A percentile compares a stretch with the other conserved stretches of the same genome.
These are phyloP conservation scores for Sicyos edulis DNA, from an alignment of 306 rosid species.

Conservation along the genomic window DNA sequence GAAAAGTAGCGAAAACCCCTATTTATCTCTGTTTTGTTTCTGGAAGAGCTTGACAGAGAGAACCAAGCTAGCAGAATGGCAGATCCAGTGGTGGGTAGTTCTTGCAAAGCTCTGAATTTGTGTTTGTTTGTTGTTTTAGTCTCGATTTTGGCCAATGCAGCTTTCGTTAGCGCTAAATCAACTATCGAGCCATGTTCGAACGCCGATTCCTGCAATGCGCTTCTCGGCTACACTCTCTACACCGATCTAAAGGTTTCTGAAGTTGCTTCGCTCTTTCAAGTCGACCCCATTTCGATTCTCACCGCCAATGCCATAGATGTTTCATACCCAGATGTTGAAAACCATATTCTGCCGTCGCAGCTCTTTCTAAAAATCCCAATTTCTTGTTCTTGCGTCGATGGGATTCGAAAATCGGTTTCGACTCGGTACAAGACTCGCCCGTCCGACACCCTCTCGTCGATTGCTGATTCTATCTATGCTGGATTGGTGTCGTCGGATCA, in stretches of 20 bases:
- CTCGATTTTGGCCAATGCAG: conserved; percentile 24
- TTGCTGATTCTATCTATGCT: conserved; percentile 65
- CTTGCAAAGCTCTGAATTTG: conserved; percentile 17
- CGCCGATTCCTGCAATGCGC: conserved; percentile 75
- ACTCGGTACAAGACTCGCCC: conserved; percentile 75
- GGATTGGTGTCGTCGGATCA: conserved; percentile 93
- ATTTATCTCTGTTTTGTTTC: not conserved
- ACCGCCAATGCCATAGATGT: conserved; percentile 89
- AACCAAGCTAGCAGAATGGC: conserved; percentile 27
- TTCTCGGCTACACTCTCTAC: conserved; percentile 85
- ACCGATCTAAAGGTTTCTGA: conserved; percentile 94
- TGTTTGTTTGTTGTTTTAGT: conserved; percentile 23
- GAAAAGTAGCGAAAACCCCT: not conserved
- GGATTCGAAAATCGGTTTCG: conserved; percentile 78
- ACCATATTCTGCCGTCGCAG: conserved; percentile 77
- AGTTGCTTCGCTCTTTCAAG: conserved; percentile 78
- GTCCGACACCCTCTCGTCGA: conserved; percentile 67
- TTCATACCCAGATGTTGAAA: conserved; percentile 87
- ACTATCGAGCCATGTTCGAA: conserved; percentile 95
- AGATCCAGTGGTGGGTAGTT: conserved; percentile 22
- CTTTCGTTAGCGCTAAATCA: conserved; percentile 49
- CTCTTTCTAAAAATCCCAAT: conserved; percentile 84
- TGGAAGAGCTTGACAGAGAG: not conserved
- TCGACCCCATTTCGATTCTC: conserved; percentile 76
- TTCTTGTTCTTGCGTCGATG: conserved; percentile 76